phyloP scores from a whole-genome alignment of 192 early-diverging fungal species.

The Backusella australiensis region DNA sequence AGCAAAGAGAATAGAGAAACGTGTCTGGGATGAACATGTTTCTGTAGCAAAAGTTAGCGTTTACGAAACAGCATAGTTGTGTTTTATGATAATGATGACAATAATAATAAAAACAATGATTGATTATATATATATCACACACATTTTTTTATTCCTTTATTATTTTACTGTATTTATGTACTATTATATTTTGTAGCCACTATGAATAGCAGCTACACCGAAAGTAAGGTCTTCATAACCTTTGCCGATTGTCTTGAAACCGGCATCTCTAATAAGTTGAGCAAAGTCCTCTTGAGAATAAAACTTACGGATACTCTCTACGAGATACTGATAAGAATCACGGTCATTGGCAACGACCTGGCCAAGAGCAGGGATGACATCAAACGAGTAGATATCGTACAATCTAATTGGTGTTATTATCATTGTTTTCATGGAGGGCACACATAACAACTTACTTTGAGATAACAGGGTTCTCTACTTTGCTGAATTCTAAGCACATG shows the following conservation, averaged over 20 bases:
- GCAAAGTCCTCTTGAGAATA: slow-evolving; percentile 88
- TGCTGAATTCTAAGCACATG: slow-evolving; percentile 92
- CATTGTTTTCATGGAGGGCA: neutral
- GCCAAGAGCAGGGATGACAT: slow-evolving; percentile 89
- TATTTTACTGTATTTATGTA: neutral
- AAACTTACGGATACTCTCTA: slow-evolving; percentile 95
- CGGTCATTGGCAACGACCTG: slow-evolving; percentile 86
- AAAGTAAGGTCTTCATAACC: slow-evolving; percentile 96
- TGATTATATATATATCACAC: neutral
- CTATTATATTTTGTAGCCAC: slow-evolving; percentile 82
- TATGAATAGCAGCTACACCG: slow-evolving; percentile 95
- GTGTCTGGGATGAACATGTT: slow-evolving; percentile 3
- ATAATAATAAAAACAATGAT: neutral
- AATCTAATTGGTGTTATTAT: slow-evolving; percentile 37
- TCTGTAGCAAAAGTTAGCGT: slow-evolving; percentile 7
- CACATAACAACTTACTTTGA: slow-evolving; percentile 41
- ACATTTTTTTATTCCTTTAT: neutral
- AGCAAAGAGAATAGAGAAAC: neutral
- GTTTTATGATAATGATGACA: neutral
- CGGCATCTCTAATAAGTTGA: slow-evolving; percentile 83
- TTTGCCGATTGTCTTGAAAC: slow-evolving; percentile 85
- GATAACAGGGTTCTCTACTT: slow-evolving; percentile 86
- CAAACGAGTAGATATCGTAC: slow-evolving; percentile 93
- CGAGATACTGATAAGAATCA: slow-evolving; percentile 95
- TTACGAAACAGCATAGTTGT: neutral